A percentile compares a stretch with the other conserved stretches of the same genome.
phyloP scores from a whole-genome alignment of 306 rosid genomes.

The Amphicarpaea edgeworthii region DNA sequence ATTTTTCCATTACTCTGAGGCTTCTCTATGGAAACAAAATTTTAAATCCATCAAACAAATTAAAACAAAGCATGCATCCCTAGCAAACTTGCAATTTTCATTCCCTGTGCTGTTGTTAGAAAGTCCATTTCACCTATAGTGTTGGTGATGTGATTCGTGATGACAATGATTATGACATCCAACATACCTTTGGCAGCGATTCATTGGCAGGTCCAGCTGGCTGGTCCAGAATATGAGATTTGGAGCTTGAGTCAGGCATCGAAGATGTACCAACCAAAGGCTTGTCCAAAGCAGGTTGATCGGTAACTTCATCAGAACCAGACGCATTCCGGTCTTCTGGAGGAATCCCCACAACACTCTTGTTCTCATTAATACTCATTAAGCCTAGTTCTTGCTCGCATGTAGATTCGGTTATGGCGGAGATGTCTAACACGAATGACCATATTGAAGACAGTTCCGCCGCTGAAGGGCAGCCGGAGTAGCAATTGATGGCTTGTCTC shows the following conservation, averaged over 20 bases:
- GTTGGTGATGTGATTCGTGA: neutral
- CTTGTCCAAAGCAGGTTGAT: conserved; percentile 45
- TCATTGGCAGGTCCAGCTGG: conserved; percentile 56
- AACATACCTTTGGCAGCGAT: conserved; percentile 74
- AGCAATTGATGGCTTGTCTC: conserved; percentile 79
- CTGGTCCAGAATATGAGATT: conserved; percentile 55
- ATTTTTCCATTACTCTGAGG: neutral
- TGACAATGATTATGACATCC: conserved; percentile 7
- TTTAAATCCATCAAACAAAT: neutral
- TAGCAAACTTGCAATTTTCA: conserved; percentile 31
- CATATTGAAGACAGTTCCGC: conserved; percentile 91
- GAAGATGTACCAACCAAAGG: conserved; percentile 63
- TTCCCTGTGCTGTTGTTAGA: conserved; percentile 12
- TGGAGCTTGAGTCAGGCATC: conserved; percentile 54
- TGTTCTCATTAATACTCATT: conserved; percentile 87
- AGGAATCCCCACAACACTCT: conserved; percentile 51
- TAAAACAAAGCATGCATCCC: neutral
- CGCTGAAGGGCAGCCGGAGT: conserved; percentile 94
- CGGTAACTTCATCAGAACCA: conserved; percentile 54
- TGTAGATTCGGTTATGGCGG: conserved; percentile 62
- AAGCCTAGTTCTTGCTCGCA: conserved; percentile 91
- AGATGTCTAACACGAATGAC: conserved; percentile 73
- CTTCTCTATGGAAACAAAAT: neutral
- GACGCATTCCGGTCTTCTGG: conserved; percentile 54
- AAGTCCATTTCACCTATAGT: neutral